Base-by-base conservation (phyloP, 345 rosid genomes). In the Salix koriyanagi region DNA sequence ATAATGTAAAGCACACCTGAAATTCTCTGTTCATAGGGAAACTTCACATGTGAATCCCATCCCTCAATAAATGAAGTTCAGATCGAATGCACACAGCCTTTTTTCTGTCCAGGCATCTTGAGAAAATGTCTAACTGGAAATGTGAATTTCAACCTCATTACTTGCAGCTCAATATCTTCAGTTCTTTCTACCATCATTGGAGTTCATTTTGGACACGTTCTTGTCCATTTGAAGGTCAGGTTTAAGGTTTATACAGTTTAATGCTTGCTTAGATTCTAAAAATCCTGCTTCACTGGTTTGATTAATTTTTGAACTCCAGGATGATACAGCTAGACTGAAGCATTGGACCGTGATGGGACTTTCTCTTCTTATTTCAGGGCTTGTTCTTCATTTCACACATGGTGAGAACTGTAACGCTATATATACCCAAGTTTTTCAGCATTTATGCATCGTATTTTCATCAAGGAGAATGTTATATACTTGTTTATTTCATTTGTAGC, bases 181-280 rank as follows among this genome's bases (percentile, higher is more conserved):
- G 68, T 91, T 83, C 86, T 94, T 19, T 94, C 97, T 5, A 89
- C 97, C 70, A 67, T 92, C 75, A 88, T 90, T 1, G 97, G 97
- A 76, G 90, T 89, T 41, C 97, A 94, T 81, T 92, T 88, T 32
- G 97, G 98, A 34, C 97, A 92, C 71, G 91, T 87, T 50, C 95
- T 92, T 70, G 56, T 91, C 71, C 89, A 90, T 69, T 74, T 88
- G 18, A 77, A 92, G 98, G 98, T 92, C 54, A 56, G 83, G 39
- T 65, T 72, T 60, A 32, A 16, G 13, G 36, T 26, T 48, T 8
- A 18, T n/a, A 15, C 26, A 1, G 18, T 71, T 34, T 68, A 9
- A 15, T 21, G 37, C 60, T 73, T 50, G 19, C 69, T 73, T 34
- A 9, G 26, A 70, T 25, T 36, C 30, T 41, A 14, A 16, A 14